Percentiles rank a stretch among this genome's conserved stretches.
Conservation (phyloP, 306 rosid genomes). For the Corylus avellana region DNA sequence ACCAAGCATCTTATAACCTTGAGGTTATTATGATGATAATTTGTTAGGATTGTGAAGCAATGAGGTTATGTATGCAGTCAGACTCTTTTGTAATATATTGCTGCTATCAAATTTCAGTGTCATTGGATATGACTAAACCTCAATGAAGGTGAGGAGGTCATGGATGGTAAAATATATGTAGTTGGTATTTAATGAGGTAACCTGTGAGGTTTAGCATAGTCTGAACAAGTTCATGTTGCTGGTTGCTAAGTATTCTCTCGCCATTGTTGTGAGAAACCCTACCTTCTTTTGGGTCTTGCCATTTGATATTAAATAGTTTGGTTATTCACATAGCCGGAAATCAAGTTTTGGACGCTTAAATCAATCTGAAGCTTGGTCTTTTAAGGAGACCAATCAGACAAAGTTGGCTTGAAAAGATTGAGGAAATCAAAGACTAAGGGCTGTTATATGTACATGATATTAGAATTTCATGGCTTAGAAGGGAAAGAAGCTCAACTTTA, state of each 20-base stretch:
- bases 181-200: background rate
- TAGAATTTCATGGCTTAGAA: too few relatives aligned
- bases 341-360: too few relatives aligned
- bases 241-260: background rate
- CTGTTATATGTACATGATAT: too few relatives aligned
- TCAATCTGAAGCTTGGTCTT: background rate
- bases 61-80: background rate
- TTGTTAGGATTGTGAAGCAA: background rate
- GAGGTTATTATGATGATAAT: background rate
- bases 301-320: too few relatives aligned
- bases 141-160: background rate
- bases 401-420: background rate
- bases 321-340: background rate
- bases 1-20: background rate
- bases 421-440: background rate
- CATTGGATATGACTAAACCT: too few relatives aligned
- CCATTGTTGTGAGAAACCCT: background rate
- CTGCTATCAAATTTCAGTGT: too few relatives aligned
- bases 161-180: background rate
- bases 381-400: background rate
- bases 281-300: background rate
- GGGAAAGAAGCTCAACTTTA: too few relatives aligned
- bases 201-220: background rate
- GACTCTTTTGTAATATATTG: background rate
- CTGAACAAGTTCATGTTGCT: background rate